Evolutionary conservation across 352 stramenopile species (phyloP).

Genomic region (Globisporangium spiculum): DNA sequence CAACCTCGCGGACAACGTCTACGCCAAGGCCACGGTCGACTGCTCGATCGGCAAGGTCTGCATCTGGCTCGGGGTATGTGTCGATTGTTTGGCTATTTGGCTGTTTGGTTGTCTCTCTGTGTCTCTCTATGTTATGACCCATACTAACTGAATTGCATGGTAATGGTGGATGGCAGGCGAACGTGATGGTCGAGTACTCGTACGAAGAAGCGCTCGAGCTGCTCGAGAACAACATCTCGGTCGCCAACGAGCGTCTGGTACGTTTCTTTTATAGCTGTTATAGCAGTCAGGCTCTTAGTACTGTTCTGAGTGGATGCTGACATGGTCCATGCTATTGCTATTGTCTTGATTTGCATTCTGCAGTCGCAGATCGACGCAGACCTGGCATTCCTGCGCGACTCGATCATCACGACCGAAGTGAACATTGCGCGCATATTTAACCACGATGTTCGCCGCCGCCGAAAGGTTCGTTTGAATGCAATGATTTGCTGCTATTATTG

Average conservation of each 20-base stretch:
- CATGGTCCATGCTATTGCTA: background rate
- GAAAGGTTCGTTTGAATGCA: slow-evolving; percentile 35
- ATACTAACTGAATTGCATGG: background rate
- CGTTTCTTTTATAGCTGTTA: background rate
- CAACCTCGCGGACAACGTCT: slow-evolving; percentile 94
- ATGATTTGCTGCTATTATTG: background rate
- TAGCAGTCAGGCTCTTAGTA: background rate
- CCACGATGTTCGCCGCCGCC: slow-evolving; percentile 91
- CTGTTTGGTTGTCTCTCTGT: background rate
- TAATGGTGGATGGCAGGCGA: slow-evolving; percentile 42
- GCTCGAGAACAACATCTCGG: slow-evolving; percentile 75
- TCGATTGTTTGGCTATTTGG: no score
- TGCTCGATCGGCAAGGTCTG: slow-evolving; percentile 90
- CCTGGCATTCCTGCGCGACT: slow-evolving; percentile 93
- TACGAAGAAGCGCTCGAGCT: slow-evolving; percentile 94
- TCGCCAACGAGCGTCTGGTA: slow-evolving; percentile 71
- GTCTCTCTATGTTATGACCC: background rate
- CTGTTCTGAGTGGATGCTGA: background rate
- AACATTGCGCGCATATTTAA: slow-evolving; percentile 98
- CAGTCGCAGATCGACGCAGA: slow-evolving; percentile 87
- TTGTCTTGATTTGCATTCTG: background rate
- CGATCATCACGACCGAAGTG: slow-evolving; percentile 97
- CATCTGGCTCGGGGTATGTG: slow-evolving; percentile 93
- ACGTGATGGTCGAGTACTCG: slow-evolving; percentile 97
- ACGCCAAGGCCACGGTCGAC: slow-evolving; percentile 93